These are phyloP conservation scores for Xylariaceae sp. DNA, from an alignment of 2,329 filamentous ascomycete genomes.

Conservation along the genomic window DNA sequence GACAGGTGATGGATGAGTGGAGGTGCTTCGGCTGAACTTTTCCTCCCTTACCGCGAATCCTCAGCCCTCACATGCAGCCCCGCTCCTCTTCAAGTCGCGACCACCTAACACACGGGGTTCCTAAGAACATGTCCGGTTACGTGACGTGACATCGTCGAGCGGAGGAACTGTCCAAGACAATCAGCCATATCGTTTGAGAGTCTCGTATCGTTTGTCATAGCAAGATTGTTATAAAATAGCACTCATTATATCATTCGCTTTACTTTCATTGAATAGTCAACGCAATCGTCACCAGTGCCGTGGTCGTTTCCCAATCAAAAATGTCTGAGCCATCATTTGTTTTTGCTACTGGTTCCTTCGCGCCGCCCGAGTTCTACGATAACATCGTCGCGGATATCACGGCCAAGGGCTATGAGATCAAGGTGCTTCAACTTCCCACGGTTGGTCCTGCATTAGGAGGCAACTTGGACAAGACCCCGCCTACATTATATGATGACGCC, in stretches of 20 bases:
- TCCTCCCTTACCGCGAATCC: too few species aligned
- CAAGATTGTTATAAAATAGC: too few species aligned
- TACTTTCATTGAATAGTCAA: not conserved
- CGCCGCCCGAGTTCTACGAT: slow-evolving; percentile 17
- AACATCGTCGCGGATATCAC: slow-evolving; percentile 14
- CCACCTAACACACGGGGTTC: too few species aligned
- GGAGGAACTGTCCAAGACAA: too few species aligned
- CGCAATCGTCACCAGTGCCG: not conserved
- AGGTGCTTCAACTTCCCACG: slow-evolving; percentile 16
- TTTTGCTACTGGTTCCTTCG: slow-evolving; percentile 23
- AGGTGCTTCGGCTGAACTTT: too few species aligned
- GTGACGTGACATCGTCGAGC: too few species aligned
- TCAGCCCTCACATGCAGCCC: too few species aligned
- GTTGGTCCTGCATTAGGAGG: slow-evolving; percentile 10
- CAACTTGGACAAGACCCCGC: slow-evolving; percentile 7
- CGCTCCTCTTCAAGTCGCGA: too few species aligned
- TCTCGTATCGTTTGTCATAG: not conserved
- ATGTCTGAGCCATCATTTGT: slow-evolving; percentile 24
- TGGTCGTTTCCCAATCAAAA: not conserved
- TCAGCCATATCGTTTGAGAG: not conserved
- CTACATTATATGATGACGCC: slow-evolving; percentile 36
- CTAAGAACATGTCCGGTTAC: too few species aligned
- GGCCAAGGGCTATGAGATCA: slow-evolving; percentile 23
- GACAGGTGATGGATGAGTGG: too few species aligned
- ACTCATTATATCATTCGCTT: not conserved